Conservation (phyloP, 495 filamentous ascomycete species). For the Lentithecium fluviatile region DNA sequence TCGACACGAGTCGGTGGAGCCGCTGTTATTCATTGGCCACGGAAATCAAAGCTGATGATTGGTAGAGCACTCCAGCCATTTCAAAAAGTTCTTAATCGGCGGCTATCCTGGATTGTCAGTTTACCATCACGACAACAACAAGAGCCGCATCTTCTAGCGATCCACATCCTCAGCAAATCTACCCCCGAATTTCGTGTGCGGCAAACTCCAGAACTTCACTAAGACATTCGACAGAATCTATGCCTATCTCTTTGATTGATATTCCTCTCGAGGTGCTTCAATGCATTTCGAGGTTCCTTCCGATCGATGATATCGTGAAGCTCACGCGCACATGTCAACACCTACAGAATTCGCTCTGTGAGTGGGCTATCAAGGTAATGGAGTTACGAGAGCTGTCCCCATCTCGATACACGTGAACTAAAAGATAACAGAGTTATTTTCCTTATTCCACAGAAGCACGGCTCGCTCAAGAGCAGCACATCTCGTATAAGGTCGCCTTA, state of each 20-base stretch:
- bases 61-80: too few relatives aligned
- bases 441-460: constrained; percentile 59
- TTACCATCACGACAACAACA: too few relatives aligned
- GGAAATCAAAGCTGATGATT: too few relatives aligned
- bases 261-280: constrained; percentile 42
- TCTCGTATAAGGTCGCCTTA: constrained; percentile 57
- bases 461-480: constrained; percentile 48
- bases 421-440: constrained; percentile 50
- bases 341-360: constrained; percentile 61
- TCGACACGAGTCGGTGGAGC: too few relatives aligned
- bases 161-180: too few relatives aligned
- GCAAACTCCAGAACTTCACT: too few relatives aligned
- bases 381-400: not conserved
- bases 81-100: too few relatives aligned
- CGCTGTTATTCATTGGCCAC: too few relatives aligned
- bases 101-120: too few relatives aligned
- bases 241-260: constrained; percentile 35
- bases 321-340: constrained; percentile 53
- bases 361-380: constrained; percentile 57
- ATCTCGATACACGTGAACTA: constrained; percentile 10
- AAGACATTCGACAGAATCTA: too few relatives aligned
- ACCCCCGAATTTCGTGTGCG: too few relatives aligned
- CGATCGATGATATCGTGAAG: constrained; percentile 52
- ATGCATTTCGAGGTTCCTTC: constrained; percentile 40
- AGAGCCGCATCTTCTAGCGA: too few relatives aligned